Evolutionary conservation across 192 early-diverging fungal species (phyloP).

Genomic region (Entomortierella beljakovae): DNA sequence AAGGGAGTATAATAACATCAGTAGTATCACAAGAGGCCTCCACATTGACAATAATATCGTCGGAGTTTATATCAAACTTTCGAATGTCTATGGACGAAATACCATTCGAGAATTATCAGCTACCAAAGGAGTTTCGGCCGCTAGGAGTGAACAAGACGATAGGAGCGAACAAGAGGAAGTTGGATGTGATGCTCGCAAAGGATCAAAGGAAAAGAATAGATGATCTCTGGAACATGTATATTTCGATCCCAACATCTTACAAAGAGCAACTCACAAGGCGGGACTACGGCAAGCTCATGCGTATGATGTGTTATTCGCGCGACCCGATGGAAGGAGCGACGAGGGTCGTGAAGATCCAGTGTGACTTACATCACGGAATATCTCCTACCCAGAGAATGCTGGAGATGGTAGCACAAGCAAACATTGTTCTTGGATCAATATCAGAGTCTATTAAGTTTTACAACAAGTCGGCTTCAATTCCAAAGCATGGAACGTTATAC

Average conservation of each 20-base stretch:
- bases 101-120: slow-evolving; percentile 2
- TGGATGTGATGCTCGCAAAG: background rate
- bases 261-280: background rate
- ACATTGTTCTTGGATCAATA: slow-evolving; percentile 15
- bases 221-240: slow-evolving; percentile 6
- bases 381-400: slow-evolving; percentile 4
- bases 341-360: slow-evolving; percentile 15
- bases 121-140: slow-evolving; percentile 8
- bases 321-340: background rate
- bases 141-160: too few relatives aligned
- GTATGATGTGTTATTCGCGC: slow-evolving; percentile 14
- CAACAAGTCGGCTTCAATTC: background rate
- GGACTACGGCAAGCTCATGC: slow-evolving; percentile 39
- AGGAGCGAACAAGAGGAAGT: background rate
- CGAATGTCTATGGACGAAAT: slow-evolving; percentile 8
- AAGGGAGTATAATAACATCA: too few relatives aligned
- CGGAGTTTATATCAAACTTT: background rate
- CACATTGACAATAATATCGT: background rate
- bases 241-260: background rate
- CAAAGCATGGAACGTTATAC: background rate
- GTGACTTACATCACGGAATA: slow-evolving; percentile 6
- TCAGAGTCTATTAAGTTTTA: slow-evolving; percentile 9
- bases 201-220: slow-evolving; percentile 2
- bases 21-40: background rate
- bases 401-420: slow-evolving; percentile 25